A percentile compares a stretch with the other conserved stretches of the same genome.
These are phyloP conservation scores for Boletus sp. DNA, from an alignment of 768 basidiomycete species.

Conservation along the genomic window DNA sequence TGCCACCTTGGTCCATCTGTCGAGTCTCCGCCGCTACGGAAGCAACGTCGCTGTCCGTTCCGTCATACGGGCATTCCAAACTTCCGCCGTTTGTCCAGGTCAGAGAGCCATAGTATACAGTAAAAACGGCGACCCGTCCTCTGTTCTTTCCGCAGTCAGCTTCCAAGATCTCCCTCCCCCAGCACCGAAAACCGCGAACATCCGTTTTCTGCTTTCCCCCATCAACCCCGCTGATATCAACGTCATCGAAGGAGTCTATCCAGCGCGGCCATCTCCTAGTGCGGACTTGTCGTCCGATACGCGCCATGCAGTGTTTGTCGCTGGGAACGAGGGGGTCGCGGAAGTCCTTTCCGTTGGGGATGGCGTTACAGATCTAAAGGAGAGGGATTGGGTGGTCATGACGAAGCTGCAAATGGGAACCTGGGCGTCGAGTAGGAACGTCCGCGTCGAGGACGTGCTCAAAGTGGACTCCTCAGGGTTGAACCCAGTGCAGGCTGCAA, in stretches of 20 bases:
- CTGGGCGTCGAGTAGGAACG: slow-evolving; percentile 60
- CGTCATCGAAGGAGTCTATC: slow-evolving; percentile 81
- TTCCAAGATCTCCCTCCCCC: slow-evolving; percentile 54
- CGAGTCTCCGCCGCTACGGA: not conserved
- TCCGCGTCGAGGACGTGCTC: slow-evolving; percentile 54
- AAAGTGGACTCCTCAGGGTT: slow-evolving; percentile 52
- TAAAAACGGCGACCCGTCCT: slow-evolving; percentile 54
- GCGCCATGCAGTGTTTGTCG: slow-evolving; percentile 47
- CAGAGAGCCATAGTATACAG: slow-evolving; percentile 68
- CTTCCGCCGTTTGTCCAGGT: slow-evolving; percentile 29
- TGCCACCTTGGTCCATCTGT: not conserved
- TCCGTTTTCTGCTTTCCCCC: slow-evolving; percentile 67
- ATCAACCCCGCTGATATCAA: slow-evolving; percentile 84
- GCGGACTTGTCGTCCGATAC: slow-evolving; percentile 34
- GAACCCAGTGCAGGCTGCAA: slow-evolving; percentile 66
- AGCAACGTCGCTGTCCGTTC: not conserved
- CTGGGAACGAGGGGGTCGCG: slow-evolving; percentile 77
- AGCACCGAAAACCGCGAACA: slow-evolving; percentile 52
- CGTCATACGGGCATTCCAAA: slow-evolving; percentile 24
- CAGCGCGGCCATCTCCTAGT: slow-evolving; percentile 49
- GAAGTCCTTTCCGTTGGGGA: slow-evolving; percentile 59
- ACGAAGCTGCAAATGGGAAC: slow-evolving; percentile 68
- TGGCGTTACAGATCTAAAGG: slow-evolving; percentile 45
- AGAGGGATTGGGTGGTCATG: slow-evolving; percentile 75
- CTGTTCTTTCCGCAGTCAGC: slow-evolving; percentile 54